Percentiles rank a stretch among this genome's conserved stretches.
Conservation (phyloP, 768 basidiomycete genomes). For the Gymnopilus junonius region DNA sequence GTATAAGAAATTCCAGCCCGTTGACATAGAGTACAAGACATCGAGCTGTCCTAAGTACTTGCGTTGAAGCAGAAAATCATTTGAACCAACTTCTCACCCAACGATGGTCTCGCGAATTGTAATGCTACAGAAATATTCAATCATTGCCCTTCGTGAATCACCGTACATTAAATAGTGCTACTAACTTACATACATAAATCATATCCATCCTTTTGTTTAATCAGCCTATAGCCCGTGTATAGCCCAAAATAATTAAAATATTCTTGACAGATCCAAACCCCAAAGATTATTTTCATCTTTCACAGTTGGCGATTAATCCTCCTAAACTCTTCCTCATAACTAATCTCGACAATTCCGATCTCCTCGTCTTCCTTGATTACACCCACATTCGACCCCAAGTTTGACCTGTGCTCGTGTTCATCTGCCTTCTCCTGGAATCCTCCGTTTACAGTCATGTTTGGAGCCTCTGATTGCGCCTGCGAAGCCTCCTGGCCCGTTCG, state of each 20-base stretch:
- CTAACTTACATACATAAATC: too few species aligned
- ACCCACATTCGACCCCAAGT: background rate
- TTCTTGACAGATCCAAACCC: background rate
- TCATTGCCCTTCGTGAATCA: too few species aligned
- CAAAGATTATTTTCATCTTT: background rate
- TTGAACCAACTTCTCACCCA: too few species aligned
- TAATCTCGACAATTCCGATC: background rate
- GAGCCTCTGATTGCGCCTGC: background rate
- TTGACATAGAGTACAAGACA: too few species aligned
- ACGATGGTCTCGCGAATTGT: too few species aligned
- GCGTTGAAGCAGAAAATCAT: too few species aligned
- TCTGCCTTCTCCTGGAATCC: background rate
- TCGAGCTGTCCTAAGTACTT: too few species aligned
- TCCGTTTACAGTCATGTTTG: too few species aligned
- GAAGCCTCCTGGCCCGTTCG: background rate
- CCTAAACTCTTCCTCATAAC: background rate
- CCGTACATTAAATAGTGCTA: too few species aligned
- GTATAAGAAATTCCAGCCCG: too few species aligned
- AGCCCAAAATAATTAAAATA: too few species aligned
- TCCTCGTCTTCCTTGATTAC: background rate
- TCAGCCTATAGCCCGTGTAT: background rate
- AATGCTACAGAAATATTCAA: too few species aligned
- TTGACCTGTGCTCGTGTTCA: background rate
- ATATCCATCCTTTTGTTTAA: background rate
- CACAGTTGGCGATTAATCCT: background rate